Conservation (phyloP, 768 basidiomycete species). For the Filobasidium floriforme region DNA sequence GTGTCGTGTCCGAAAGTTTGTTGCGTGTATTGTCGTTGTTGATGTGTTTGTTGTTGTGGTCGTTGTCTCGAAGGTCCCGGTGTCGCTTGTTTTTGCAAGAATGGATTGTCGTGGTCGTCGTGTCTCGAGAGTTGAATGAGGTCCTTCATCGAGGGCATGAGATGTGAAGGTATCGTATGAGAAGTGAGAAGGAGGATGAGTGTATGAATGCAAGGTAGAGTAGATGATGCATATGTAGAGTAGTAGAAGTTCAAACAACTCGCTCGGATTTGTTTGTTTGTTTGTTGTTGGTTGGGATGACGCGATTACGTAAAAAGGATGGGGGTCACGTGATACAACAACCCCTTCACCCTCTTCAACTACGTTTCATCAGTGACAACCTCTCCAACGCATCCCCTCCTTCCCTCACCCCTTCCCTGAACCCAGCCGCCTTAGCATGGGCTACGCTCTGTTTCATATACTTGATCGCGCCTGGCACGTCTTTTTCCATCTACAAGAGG, state of each 20-base stretch:
- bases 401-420: conserved; percentile 37
- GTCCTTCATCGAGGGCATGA: conserved; percentile 1
- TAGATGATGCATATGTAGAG: not conserved
- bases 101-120: conserved; percentile 9
- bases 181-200: not conserved
- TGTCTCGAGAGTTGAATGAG: conserved; percentile 1
- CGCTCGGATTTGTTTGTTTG: not conserved
- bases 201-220: not conserved
- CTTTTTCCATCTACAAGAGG: conserved; percentile 33
- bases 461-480: conserved; percentile 28
- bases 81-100: conserved; percentile 9
- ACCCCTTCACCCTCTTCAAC: not conserved
- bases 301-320: too few species aligned
- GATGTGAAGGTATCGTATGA: not conserved
- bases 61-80: conserved; percentile 1
- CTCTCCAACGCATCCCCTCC: conserved; percentile 30
- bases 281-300: not conserved
- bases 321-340: not conserved
- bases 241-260: too few species aligned
- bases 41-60: not conserved
- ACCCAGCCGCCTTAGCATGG: conserved; percentile 30
- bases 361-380: not conserved
- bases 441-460: conserved; percentile 29
- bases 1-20: too few species aligned
- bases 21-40: too few species aligned